phyloP scores from a whole-genome alignment of 139 green algal genomes.

The Picochlorum sp. region DNA sequence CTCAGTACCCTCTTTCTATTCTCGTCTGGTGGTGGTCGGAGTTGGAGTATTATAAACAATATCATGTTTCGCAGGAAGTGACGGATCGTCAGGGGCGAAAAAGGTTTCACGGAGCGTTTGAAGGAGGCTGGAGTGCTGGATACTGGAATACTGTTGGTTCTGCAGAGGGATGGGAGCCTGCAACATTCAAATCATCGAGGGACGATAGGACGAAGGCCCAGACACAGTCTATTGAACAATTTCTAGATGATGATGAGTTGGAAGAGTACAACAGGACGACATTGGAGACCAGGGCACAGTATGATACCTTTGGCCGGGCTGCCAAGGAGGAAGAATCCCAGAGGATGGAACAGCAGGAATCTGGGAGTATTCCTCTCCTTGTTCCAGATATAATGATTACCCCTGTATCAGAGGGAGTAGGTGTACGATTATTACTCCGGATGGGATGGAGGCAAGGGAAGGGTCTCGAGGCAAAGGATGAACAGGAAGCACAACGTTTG shows the following conservation, averaged over 20 bases:
- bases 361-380: slow-evolving; percentile 42
- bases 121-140: slow-evolving; percentile 83
- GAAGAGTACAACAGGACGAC: slow-evolving; percentile 37
- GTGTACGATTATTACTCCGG: slow-evolving; percentile 74
- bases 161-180: slow-evolving; percentile 73
- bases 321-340: slow-evolving; percentile 33
- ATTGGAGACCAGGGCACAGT: slow-evolving; percentile 36
- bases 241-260: slow-evolving; percentile 91
- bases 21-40: background rate
- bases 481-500: slow-evolving; percentile 3
- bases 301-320: slow-evolving; percentile 75
- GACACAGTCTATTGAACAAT: slow-evolving; percentile 72
- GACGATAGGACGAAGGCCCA: slow-evolving; percentile 1
- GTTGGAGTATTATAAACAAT: background rate
- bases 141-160: slow-evolving; percentile 92
- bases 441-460: slow-evolving; percentile 90
- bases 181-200: slow-evolving; percentile 61
- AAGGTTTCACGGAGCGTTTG: slow-evolving; percentile 94
- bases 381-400: slow-evolving; percentile 64
- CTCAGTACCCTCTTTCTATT: slow-evolving; percentile 15
- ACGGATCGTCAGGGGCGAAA: slow-evolving; percentile 71
- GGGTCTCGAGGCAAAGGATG: slow-evolving; percentile 43
- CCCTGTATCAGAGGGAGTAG: slow-evolving; percentile 64
- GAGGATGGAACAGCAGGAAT: slow-evolving; percentile 13
- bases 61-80: slow-evolving; percentile 49